Base-by-base conservation (phyloP, 2,329 filamentous ascomycete genomes). In the Graphiopsis chlorocephala region DNA sequence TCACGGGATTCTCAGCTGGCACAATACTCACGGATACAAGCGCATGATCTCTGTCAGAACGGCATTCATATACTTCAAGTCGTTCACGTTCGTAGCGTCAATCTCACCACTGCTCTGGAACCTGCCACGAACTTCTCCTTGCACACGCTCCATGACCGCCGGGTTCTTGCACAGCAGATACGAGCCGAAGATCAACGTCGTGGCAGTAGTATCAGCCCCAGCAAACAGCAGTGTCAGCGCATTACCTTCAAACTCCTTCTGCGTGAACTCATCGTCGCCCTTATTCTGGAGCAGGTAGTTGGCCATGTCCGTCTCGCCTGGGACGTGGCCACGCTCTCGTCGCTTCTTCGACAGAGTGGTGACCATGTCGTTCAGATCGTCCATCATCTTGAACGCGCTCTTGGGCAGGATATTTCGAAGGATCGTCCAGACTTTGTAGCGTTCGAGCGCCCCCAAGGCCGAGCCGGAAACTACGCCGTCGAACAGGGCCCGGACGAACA, bases 11-110 rank as follows among this genome's bases (percentile, higher is more conserved):
- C 38, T 11, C 38, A 7, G n/a, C n/a, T 6, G 8, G n/a, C 11
- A 20, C 4, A 10, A 20, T n/a, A 12, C 38, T 45, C 38, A 45
- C 4, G 80, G 80, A 67, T 79, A 80, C 58, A 81, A 74, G 4
- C 81, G 75, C 35, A 83, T 72, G 1, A 75, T 76, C 68, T 83
- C 81, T 47, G 79, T 76, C 11, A 82, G 75, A 59, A 78, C 77
- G 3, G 80, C 80, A 33, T 78, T 74, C 67, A 82, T 72, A 67
- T 81, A 83, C 3, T 68, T 28, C 17, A 70, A 64, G 14, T 64
- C 65, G 47, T 58, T 70, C 26, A 67, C 68, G 5, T 61, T 66
- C 14, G 68, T 64, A 8, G 71, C 60, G 20, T 67, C 70, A 25
- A 75, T 74, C 10, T 75, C 72, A 4, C 67, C 68, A 17, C 69